These are phyloP conservation scores for Smittium mucronatum DNA, from an alignment of 371 early-diverging fungal genomes.

Conservation along the genomic window DNA sequence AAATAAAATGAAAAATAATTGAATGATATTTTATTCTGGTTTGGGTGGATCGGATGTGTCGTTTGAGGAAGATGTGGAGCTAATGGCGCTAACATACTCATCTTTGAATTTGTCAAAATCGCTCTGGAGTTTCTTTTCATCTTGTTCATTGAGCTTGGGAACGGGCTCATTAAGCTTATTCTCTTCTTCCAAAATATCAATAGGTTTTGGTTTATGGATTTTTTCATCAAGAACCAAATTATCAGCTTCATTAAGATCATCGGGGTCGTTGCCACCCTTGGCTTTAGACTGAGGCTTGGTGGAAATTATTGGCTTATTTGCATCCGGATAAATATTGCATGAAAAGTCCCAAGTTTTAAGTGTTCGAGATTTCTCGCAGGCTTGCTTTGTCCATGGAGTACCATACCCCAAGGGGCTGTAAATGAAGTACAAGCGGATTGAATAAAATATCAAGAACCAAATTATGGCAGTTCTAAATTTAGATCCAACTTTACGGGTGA, in stretches of 20 bases:
- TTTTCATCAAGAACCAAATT: background rate
- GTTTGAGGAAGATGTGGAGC: background rate
- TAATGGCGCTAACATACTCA: background rate
- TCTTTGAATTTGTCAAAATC: conserved; percentile 7
- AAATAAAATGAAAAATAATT: background rate
- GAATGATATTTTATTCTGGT: background rate
- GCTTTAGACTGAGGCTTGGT: background rate
- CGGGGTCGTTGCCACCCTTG: background rate
- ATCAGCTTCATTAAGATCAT: background rate
- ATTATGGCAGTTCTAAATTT: conserved; percentile 40
- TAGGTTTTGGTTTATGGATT: background rate
- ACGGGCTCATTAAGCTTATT: conserved; percentile 3
- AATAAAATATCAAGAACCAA: conserved; percentile 31
- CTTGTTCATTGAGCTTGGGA: conserved; percentile 6
- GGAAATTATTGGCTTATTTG: background rate
- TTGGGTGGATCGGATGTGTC: background rate
- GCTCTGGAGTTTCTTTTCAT: conserved; percentile 3
- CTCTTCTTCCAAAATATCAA: conserved; percentile 10
- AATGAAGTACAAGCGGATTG: conserved; percentile 38
- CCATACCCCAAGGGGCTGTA: conserved; percentile 79
- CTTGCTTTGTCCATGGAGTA: conserved; percentile 52
- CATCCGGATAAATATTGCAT: conserved; percentile 23
- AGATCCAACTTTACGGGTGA: conserved; percentile 39
- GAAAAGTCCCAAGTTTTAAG: conserved; percentile 75
- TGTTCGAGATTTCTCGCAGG: conserved; percentile 62